Conservation (phyloP, 2,329 filamentous ascomycete species). For the Epichloe brachyelytri region DNA sequence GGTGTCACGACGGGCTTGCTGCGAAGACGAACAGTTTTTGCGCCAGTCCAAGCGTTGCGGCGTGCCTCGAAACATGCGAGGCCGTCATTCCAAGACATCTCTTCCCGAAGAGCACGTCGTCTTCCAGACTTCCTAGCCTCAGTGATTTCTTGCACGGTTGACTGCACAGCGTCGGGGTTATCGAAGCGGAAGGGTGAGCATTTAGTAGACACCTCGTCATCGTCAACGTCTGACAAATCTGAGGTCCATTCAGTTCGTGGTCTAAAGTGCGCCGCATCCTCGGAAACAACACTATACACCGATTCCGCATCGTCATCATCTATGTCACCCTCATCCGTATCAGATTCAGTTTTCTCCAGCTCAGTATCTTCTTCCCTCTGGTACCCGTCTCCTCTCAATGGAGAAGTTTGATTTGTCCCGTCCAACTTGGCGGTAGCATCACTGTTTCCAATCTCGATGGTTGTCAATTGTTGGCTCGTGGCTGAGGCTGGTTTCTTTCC, state of each 20-base stretch:
- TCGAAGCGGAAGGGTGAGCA: constrained; percentile 41
- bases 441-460: not conserved
- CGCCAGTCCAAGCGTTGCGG: constrained; percentile 77
- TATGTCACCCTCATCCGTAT: constrained; percentile 13
- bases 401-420: constrained; percentile 18
- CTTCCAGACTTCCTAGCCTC: constrained; percentile 41
- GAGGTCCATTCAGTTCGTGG: constrained; percentile 44
- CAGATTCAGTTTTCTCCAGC: constrained; percentile 15
- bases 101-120: constrained; percentile 45
- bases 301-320: constrained; percentile 34
- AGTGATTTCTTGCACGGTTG: constrained; percentile 26
- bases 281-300: constrained; percentile 44
- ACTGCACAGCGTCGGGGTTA: constrained; percentile 32
- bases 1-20: constrained; percentile 30
- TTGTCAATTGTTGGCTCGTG: not conserved
- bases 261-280: constrained; percentile 37
- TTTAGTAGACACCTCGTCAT: constrained; percentile 26
- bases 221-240: constrained; percentile 40
- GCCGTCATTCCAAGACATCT: constrained; percentile 68
- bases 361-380: constrained; percentile 29
- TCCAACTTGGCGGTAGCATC: not conserved
- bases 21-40: constrained; percentile 44
- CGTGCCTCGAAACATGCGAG: constrained; percentile 66
- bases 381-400: constrained; percentile 21
- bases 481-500: not conserved